Evolutionary conservation across 2,329 filamentous ascomycete species (phyloP).

Genomic region (Xylariales sp.): DNA sequence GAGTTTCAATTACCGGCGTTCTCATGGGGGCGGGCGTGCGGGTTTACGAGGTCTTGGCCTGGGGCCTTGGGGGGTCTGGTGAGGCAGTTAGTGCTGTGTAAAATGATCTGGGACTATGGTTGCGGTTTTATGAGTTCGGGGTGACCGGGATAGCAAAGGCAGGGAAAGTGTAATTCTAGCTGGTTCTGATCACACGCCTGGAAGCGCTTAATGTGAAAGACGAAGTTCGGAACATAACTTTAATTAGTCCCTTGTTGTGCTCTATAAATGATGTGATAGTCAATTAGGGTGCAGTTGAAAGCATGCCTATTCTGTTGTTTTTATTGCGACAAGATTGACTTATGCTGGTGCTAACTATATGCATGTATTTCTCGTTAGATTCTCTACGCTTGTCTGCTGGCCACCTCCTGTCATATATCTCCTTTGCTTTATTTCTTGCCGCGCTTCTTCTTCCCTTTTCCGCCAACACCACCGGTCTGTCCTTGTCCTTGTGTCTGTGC

Average conservation of each 20-base stretch:
- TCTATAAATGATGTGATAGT: background rate
- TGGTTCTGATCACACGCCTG: slow-evolving; percentile 20
- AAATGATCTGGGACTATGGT: slow-evolving; percentile 13
- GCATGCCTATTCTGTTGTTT: background rate
- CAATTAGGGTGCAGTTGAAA: background rate
- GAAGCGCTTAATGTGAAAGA: slow-evolving; percentile 28
- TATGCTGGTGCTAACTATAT: background rate
- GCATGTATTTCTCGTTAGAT: background rate
- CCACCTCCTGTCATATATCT: background rate
- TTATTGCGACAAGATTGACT: background rate
- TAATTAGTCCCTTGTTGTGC: background rate
- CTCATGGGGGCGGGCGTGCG: slow-evolving; percentile 3
- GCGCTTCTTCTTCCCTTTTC: slow-evolving; percentile 77
- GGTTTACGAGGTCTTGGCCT: slow-evolving; percentile 4
- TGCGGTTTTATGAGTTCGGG: slow-evolving; percentile 20
- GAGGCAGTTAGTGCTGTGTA: background rate
- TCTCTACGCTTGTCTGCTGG: background rate
- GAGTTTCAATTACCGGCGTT: slow-evolving; percentile 20
- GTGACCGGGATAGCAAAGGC: slow-evolving; percentile 10
- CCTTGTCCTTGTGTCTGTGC: slow-evolving; percentile 44
- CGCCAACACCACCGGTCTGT: slow-evolving; percentile 48
- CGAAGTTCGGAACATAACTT: slow-evolving; percentile 26
- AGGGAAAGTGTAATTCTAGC: slow-evolving; percentile 22
- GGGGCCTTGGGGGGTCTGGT: slow-evolving; percentile 9
- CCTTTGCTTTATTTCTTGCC: slow-evolving; percentile 67